Evolutionary conservation across 2,329 filamentous ascomycete species (phyloP), one percentile per base, ranked within the genome.

Genomic region (Cladosporium sp.): DNA sequence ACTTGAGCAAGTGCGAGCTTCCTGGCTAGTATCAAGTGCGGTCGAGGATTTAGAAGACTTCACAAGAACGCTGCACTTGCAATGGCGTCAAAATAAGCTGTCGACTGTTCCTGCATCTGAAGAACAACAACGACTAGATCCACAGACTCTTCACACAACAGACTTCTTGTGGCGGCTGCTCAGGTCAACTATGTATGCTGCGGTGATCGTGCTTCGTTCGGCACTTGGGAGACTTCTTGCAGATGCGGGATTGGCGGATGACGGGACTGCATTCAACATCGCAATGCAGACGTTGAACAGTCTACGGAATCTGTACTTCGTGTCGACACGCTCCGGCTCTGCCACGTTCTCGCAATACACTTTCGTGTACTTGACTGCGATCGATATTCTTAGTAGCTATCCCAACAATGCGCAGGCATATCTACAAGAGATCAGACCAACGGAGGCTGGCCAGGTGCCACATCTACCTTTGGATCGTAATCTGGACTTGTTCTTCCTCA

Each of bases 401-500:
- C 82, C 88, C 0, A 76, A 79, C 11, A 82, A 88, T 28, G 82
- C 85, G 3, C 82, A 87, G 61, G 78, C 82, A 19, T 90, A 95
- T 66, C 75, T 96, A 22, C 78, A 80, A 61, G 81, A 83, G 19
- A 87, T 88, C 51, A 80, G 82, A 59, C 84, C 84, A 5, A 73
- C 74, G 42, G 76, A 82, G 59, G 71, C 81, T 17, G 80, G 82
- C 40, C 74, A 78, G 39, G 84, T 88, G 34, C 83, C 88, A 0
- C 74, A 76, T 5, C 83, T 88, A 63, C 85, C 88, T 5, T 77
- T 91, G 1, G 84, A 90, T 65, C 82, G 88, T 59, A 87, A 83
- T 17, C 77, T 93, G n/a, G 89, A 94, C 69, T 82, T 96, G 15
- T 96, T 90, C 76, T 96, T 95, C 74, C 82, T 97, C 62, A 94